Base-by-base conservation (phyloP, 2,329 filamentous ascomycete species). In the Penicillium sp. region DNA sequence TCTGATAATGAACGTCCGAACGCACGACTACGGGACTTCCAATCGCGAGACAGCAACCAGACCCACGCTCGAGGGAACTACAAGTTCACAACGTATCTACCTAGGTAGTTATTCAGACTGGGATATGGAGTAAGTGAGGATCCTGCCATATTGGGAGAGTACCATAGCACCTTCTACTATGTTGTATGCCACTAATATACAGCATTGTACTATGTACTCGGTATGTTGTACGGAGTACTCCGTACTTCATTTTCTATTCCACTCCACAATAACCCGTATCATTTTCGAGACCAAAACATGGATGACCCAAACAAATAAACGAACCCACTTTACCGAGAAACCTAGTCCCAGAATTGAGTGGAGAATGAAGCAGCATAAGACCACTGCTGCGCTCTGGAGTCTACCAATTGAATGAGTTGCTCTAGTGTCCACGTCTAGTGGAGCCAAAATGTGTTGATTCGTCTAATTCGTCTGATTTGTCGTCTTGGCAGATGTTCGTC, bases 21-120 rank as follows among this genome's bases (percentile, higher is more conserved):
- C 37, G 7, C 35, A n/a, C 48, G 48, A 42, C 31, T 24, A 24
- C 24, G 40, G 32, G 14, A 22, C 31, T 32, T 34, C 37, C 29
- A 44, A 44, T 42, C 22, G 49, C 31, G 24, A 29, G 44, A 4
- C 29, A 16, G 29, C 13, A 46, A n/a, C n/a, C 44, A 4, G 32
- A 46, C 50, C 40, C 50, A 52, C 40, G 46, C 50, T 44, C n/a
- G 7, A 53, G 50, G 49, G 49, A 44, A 51, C n/a, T 20, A 20
- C 44, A 26, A 37, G 46, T 38, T 40, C 24, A 18, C 16, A 11
- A 49, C 6, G 35, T 11, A 16, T 47, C 32, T 42, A n/a, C n/a
- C n/a, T n/a, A n/a, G n/a, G n/a, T n/a, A 40, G 18, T 26, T 32
- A n/a, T 20, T 34, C 20, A 34, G 39, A 20, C 29, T 43, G n/a